Evolutionary conservation across 805 yeast species (phyloP), one percentile per base, ranked within the genome.

Genomic region (Hanseniaspora meyeri): DNA sequence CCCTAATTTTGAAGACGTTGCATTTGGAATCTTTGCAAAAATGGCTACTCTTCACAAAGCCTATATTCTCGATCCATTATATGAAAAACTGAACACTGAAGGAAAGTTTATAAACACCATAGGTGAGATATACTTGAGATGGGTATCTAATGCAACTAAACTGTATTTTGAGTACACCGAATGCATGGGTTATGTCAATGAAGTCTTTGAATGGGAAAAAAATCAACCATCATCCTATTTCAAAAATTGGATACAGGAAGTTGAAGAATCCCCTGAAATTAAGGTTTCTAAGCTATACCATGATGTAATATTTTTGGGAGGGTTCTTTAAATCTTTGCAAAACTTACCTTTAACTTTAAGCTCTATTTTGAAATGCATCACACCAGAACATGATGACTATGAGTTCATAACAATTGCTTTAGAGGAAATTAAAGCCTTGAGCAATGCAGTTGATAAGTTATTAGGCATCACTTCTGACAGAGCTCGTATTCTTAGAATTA

Each of bases 51-150:
- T 79, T 2, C 89, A 87, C 62, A 72, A 75, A 51, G 74, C 72
- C 46, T 69, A 70, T 31, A 68, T 87, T 2, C 70, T 83, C 50
- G 77, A 75, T 14, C 87, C 87, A 0, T 70, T 87, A 32, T 70
- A 82, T 36, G 69, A 71, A 57, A 77, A 83, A 46, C 71, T 86
- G 46, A 70, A 77, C 27, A 69, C 78, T 3, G 82, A 82, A 57
- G 90, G 91, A 0, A 84, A 82, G 51, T 82, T 80, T 58, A 77
- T 87, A 14, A 76, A 74, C 38, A 79, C 80, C 9, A 74, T 86
- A 16, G 85, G 85, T 3, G 80, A 79, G 49, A 73, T 85, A 11
- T 79, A 85, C 60, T 66, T 74, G 34, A 75, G 76, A 19, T 87
- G 95, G 95, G 73, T 82, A 1, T 70, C 70, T 32, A 74, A 72